Evolutionary conservation across 345 rosid species (phyloP), one percentile per base, ranked within the genome.

Genomic region (Cochlearia excelsa): DNA sequence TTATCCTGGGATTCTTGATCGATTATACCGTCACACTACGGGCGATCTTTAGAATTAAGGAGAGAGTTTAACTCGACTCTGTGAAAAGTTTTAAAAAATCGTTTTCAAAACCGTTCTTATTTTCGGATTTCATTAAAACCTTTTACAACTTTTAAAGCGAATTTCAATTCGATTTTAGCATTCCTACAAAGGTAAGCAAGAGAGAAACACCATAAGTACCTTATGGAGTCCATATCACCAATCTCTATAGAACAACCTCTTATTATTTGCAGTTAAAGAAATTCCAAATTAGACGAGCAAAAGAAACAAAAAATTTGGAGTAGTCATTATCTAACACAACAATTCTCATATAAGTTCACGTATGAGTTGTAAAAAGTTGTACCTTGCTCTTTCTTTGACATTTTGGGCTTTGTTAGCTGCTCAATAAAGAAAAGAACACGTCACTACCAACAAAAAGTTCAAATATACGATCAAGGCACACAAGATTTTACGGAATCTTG

Each of bases 351-450:
- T 2, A 28, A 43, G 30, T 38, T 38, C 42, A 72, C 6, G 43
- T 7, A 53, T 51, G 63, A 33, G 37, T 29, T 38, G 53, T 35
- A 63, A 63, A 42, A 56, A n/a, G 51, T 6, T 4, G 61, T 83
- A 87, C 95, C 95, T 79, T 81, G 85, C 63, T 86, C 91, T 79
- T 75, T 80, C 43, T 47, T 77, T 16, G 87, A 67, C 67, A 89
- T 59, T 66, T 82, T 86, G 45, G 74, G 83, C 78, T 86, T 89
- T 43, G 78, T 73, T 59, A 82, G 60, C 97, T 85, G 90, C 74
- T 31, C 27, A 46, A 26, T 34, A 63, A 26, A 56, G 57, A 67
- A 63, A 50, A 9, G 26, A 26, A 30, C 23, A 67, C 3, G 66
- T 65, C 55, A 76, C 70, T 40, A 33, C 34, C 33, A 65, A 59